Base-by-base conservation (phyloP, 2,329 filamentous ascomycete genomes). In the Beauveria asiatica region DNA sequence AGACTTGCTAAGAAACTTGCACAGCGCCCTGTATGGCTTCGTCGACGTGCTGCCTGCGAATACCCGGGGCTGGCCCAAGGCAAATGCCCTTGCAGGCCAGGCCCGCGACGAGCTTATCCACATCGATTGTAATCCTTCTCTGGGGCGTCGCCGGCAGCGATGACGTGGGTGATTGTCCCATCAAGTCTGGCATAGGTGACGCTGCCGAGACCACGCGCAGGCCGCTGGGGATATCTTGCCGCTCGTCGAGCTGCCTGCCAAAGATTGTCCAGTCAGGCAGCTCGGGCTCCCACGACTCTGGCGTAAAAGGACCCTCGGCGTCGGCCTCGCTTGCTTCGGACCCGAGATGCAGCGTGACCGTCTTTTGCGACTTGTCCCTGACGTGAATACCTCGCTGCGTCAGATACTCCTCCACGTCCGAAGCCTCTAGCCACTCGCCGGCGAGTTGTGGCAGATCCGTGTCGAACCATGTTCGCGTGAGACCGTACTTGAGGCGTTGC, bases 181-280 rank as follows among this genome's bases (percentile, higher is more conserved):
- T 23, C 27, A 33, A 42, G 23, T 16, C 46, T 8, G 55, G 16
- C 33, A n/a, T 10, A 3, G 50, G 44, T 16, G 58, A 42, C 3
- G 44, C 23, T 8, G 33, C 11, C 9, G 59, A 17, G 17, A 61
- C 17, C 17, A 21, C 45, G 17, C 59, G 52, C 37, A 48, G n/a
- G n/a, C 59, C 59, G 11, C n/a, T 5, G 16, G 59, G 59, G 5
- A 61, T 39, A 4, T 51, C 41, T 30, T 61, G 59, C 25, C 37
- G n/a, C 3, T 61, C 45, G 39, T 61, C 59, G 27, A 57, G 44
- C 21, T 39, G 33, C 25, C 41, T 57, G 6, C 59, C 59, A 17
- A 61, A 61, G 19, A 61, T 61, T 10, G 59, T 61, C 59, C 59
- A 61, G 52, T 61, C 59, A 1, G 53, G 59, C 16, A 61, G 52